These are phyloP conservation scores for Pleurotus citrinopileatus DNA, from an alignment of 768 basidiomycete species.

Conservation along the genomic window DNA sequence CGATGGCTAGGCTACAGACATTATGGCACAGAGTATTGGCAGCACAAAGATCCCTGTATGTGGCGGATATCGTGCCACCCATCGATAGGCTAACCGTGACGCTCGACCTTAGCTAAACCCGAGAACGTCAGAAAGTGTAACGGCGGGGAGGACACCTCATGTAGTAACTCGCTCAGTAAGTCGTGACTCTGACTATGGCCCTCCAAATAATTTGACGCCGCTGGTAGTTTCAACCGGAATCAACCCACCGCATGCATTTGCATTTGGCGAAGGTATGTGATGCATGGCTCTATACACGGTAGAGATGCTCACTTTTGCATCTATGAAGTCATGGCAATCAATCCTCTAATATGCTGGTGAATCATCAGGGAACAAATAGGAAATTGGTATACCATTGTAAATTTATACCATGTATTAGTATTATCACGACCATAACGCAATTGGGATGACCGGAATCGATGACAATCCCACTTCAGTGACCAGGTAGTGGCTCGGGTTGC, in stretches of 20 bases:
- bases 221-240: slow-evolving; percentile 42
- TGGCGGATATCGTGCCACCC: not conserved
- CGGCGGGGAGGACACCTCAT: slow-evolving; percentile 43
- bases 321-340: not conserved
- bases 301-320: not conserved
- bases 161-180: slow-evolving; percentile 47
- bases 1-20: slow-evolving; percentile 44
- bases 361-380: not conserved
- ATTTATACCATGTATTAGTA: too few species aligned
- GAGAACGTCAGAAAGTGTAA: slow-evolving; percentile 38
- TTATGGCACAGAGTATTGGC: slow-evolving; percentile 41
- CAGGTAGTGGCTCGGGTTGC: too few species aligned
- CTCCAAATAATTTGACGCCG: not conserved
- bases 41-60: slow-evolving; percentile 37
- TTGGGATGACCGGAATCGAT: too few species aligned
- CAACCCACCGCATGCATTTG: slow-evolving; percentile 42
- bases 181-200: not conserved
- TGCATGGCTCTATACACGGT: not conserved
- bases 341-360: not conserved
- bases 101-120: slow-evolving; percentile 23
- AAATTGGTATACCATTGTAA: too few species aligned
- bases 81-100: not conserved
- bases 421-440: too few species aligned
- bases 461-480: too few species aligned
- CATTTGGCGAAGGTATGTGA: slow-evolving; percentile 42